phyloP scores from a whole-genome alignment of 345 rosid genomes.

The Anacardium occidentale region DNA sequence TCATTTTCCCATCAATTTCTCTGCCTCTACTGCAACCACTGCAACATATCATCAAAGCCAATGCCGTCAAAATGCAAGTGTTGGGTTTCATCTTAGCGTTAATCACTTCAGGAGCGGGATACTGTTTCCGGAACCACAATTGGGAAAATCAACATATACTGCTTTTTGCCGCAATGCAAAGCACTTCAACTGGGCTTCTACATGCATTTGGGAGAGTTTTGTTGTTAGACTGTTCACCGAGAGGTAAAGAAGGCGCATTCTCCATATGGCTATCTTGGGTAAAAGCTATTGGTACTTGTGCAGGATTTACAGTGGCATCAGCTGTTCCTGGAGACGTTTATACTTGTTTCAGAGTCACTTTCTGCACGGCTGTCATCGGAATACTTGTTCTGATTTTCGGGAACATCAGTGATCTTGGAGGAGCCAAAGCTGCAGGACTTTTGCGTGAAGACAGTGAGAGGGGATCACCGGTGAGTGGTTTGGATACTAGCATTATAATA shows the following conservation, averaged over 20 bases:
- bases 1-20: conserved; percentile 47
- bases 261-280: conserved; percentile 52
- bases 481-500: neutral
- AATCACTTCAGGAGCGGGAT: conserved; percentile 44
- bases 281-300: conserved; percentile 42
- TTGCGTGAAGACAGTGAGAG: conserved; percentile 21
- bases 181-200: conserved; percentile 47
- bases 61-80: conserved; percentile 50
- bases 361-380: conserved; percentile 30
- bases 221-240: conserved; percentile 47
- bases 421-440: conserved; percentile 48
- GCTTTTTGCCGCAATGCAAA: conserved; percentile 48
- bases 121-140: conserved; percentile 30
- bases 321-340: conserved; percentile 35
- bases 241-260: conserved; percentile 55
- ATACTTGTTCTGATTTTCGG: conserved; percentile 42
- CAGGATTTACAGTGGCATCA: conserved; percentile 52
- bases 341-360: conserved; percentile 40
- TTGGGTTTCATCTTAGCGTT: conserved; percentile 47
- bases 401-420: conserved; percentile 51
- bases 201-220: conserved; percentile 52
- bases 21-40: conserved; percentile 46
- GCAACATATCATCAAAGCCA: conserved; percentile 38
- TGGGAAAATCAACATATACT: conserved; percentile 43
- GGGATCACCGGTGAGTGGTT: conserved; percentile 8